Conservation (phyloP, 768 basidiomycete species). For the Imleria badia region DNA sequence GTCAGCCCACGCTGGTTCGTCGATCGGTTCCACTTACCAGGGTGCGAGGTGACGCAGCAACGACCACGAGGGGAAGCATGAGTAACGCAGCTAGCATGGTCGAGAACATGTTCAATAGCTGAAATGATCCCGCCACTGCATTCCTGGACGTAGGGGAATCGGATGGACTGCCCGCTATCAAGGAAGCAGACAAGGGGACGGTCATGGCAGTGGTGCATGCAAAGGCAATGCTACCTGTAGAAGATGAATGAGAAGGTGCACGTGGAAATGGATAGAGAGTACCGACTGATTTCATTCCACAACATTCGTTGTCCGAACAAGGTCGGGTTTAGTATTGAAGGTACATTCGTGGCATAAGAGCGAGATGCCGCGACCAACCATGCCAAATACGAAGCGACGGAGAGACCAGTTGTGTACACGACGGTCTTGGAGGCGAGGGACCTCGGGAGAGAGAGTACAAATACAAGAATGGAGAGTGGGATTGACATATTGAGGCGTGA, state of each 20-base stretch:
- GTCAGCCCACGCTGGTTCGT: slow-evolving; percentile 21
- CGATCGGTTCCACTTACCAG: slow-evolving; percentile 37
- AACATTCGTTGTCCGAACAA: slow-evolving; percentile 47
- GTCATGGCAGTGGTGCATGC: slow-evolving; percentile 66
- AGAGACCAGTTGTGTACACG: slow-evolving; percentile 57
- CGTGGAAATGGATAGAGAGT: background rate
- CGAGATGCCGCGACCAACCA: slow-evolving; percentile 60
- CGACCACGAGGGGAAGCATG: slow-evolving; percentile 58
- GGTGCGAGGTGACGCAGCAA: slow-evolving; percentile 44
- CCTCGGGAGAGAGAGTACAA: slow-evolving; percentile 53
- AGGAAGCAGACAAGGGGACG: slow-evolving; percentile 61
- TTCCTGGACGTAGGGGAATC: slow-evolving; percentile 35
- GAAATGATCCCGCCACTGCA: slow-evolving; percentile 55
- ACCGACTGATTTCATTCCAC: slow-evolving; percentile 68
- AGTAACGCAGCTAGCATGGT: slow-evolving; percentile 47
- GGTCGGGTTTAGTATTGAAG: slow-evolving; percentile 33
- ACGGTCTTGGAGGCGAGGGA: slow-evolving; percentile 56
- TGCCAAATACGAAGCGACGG: slow-evolving; percentile 54
- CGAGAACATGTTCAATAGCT: slow-evolving; percentile 52
- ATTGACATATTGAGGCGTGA: slow-evolving; percentile 43
- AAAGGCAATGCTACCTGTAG: slow-evolving; percentile 56
- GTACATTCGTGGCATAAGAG: slow-evolving; percentile 48
- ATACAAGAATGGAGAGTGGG: slow-evolving; percentile 41
- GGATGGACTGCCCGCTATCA: slow-evolving; percentile 40
- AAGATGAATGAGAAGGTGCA: slow-evolving; percentile 2